Conservation (phyloP, 805 yeast species). For the Candida vartiovaarae region DNA sequence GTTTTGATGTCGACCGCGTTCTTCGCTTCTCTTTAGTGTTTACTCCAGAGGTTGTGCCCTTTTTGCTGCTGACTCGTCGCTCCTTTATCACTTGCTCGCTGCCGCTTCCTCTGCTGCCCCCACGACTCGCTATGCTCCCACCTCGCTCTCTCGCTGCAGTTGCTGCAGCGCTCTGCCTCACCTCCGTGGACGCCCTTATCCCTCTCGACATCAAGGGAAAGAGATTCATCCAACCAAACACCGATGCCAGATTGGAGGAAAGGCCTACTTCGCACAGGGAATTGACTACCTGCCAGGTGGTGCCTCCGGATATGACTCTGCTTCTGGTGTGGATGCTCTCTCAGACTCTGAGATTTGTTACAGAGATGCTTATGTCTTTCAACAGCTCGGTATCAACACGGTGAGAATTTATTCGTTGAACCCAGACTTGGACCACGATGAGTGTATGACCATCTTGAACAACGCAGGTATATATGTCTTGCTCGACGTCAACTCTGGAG, state of each 20-base stretch:
- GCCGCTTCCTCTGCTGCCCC: too few relatives aligned
- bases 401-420: constrained; percentile 76
- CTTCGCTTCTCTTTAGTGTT: too few relatives aligned
- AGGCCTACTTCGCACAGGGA: constrained; percentile 75
- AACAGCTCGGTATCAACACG: constrained; percentile 79
- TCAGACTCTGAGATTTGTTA: constrained; percentile 63
- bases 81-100: too few relatives aligned
- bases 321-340: constrained; percentile 50
- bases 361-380: constrained; percentile 74
- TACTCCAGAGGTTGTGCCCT: too few relatives aligned
- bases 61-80: too few relatives aligned
- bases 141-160: constrained; percentile 3
- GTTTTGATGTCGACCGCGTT: too few relatives aligned
- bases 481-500: constrained; percentile 78
- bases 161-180: not conserved
- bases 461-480: constrained; percentile 88
- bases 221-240: constrained; percentile 51
- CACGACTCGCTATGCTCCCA: not conserved
- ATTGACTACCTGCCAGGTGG: constrained; percentile 95
- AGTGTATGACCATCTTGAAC: constrained; percentile 84
- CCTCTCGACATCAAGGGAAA: constrained; percentile 51
- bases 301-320: constrained; percentile 44
- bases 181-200: constrained; percentile 35
- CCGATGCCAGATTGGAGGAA: constrained; percentile 35
- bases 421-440: constrained; percentile 82